Base-by-base conservation (phyloP, 306 rosid species). In the Cicer chorassanicum region DNA sequence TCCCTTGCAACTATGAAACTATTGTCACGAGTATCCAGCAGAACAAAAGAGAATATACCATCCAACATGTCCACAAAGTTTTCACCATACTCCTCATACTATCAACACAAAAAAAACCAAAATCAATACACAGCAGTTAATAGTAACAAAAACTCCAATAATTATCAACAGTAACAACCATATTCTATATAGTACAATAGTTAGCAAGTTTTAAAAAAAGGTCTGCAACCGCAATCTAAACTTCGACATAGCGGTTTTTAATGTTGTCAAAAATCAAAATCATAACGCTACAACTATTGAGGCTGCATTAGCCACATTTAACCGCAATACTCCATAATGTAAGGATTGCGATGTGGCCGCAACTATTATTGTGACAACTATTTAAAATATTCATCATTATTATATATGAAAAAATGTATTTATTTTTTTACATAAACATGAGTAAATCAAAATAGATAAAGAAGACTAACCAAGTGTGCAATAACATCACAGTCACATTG, bases 401-500 rank as follows among this genome's bases (percentile, higher is more conserved):
- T 29, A 3, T 29, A 29, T 29, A 29, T 29, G 36, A 29, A 29
- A 4, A 29, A 29, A 29, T 3, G 36, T 29, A 29, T 29, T 29
- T 29, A 29, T 4, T 29, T 3, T 51, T 3, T 1, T 49, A 64
- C 65, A 45, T 21, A 62, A 16, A 48, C 0, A 13, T 29, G 53
- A 13, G 6, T 24, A 44, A 61, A 38, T 29, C 5, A 59, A 6
- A 61, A 13, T 34, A 6, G 4, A 21, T 21, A 16, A 6, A 39
- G 51, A 64, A 42, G 57, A 80, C 89, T 66, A 72, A 95, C 96
- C 91, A 95, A 71, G 72, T 95, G 99, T 0, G 98, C 92, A 83
- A 95, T 95, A 38, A 95, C 98, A 83, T 95, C 98, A 74, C 99
- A 95, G 65, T 95, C 99, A 77, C 98, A 89, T 59, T 88, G 97